A percentile compares a stretch with the other conserved stretches of the same genome.
Conservation (phyloP, 345 rosid species). For the Noccaea bulbosa region DNA sequence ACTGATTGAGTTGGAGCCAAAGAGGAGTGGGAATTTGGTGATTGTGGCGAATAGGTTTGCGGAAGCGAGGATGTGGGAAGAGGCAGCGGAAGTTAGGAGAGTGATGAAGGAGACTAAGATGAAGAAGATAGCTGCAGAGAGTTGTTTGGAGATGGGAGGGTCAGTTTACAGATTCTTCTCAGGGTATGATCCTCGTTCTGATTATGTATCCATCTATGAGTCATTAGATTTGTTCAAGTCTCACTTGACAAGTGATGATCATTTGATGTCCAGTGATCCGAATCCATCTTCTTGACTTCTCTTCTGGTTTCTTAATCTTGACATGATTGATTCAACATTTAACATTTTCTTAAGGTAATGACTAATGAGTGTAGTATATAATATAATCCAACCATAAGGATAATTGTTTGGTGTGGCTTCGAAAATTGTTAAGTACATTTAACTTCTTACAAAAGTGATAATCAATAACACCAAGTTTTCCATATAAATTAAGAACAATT, state of each 20-base stretch:
- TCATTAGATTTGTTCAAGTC: conserved; percentile 54
- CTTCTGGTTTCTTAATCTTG: conserved; percentile 6
- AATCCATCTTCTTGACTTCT: neutral
- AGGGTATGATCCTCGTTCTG: conserved; percentile 54
- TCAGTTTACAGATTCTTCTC: conserved; percentile 63
- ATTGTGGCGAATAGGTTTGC: conserved; percentile 79
- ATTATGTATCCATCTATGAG: conserved; percentile 41
- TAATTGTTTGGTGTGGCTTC: neutral
- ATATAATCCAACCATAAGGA: too few relatives aligned
- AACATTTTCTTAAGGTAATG: conserved; percentile 1
- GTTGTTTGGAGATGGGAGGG: conserved; percentile 65
- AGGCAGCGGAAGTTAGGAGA: conserved; percentile 63
- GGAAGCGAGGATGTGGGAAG: conserved; percentile 82
- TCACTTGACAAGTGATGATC: conserved; percentile 45
- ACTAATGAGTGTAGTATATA: too few relatives aligned
- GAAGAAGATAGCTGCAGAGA: conserved; percentile 75
- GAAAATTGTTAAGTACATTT: neutral
- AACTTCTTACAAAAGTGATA: neutral
- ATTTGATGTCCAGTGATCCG: conserved; percentile 8
- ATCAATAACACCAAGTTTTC: neutral
- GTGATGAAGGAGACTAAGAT: conserved; percentile 57
- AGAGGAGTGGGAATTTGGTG: conserved; percentile 74
- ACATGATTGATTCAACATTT: neutral
- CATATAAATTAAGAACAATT: neutral
- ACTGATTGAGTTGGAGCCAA: conserved; percentile 74